Evolutionary conservation across 2,329 filamentous ascomycete genomes (phyloP).

Genomic region (Coleophoma cylindrospora): DNA sequence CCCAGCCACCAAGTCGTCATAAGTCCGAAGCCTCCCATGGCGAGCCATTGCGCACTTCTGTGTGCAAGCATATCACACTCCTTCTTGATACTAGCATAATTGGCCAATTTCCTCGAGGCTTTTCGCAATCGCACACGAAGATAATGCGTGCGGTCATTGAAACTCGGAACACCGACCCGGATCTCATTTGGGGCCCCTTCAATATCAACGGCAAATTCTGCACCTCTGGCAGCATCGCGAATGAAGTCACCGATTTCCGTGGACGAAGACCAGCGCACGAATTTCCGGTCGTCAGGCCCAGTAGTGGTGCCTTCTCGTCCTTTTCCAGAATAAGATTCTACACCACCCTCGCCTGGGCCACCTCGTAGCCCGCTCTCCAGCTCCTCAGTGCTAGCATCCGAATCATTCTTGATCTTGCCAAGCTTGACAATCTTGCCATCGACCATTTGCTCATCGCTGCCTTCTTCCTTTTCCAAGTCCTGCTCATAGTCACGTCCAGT

Average conservation of each 20-base stretch:
- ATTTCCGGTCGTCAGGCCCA: constrained; percentile 37
- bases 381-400: constrained; percentile 34
- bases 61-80: constrained; percentile 79
- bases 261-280: constrained; percentile 82
- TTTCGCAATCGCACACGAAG: constrained; percentile 72
- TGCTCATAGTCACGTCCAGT: constrained; percentile 30
- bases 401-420: constrained; percentile 24
- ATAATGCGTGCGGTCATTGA: constrained; percentile 87
- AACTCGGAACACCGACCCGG: constrained; percentile 76
- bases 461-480: constrained; percentile 23
- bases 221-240: constrained; percentile 76
- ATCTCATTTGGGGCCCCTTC: constrained; percentile 67
- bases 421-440: constrained; percentile 36
- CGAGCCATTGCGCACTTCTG: constrained; percentile 70
- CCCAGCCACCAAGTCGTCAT: constrained; percentile 68
- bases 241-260: constrained; percentile 96
- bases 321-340: constrained; percentile 67
- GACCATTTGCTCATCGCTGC: constrained; percentile 42
- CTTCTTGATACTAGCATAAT: constrained; percentile 68
- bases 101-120: constrained; percentile 62
- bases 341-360: constrained; percentile 48
- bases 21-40: constrained; percentile 71
- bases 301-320: constrained; percentile 47
- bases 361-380: constrained; percentile 38
- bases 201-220: constrained; percentile 81